phyloP scores from a whole-genome alignment of 192 early-diverging fungal species.

The Entomortierella chlamydospora region DNA sequence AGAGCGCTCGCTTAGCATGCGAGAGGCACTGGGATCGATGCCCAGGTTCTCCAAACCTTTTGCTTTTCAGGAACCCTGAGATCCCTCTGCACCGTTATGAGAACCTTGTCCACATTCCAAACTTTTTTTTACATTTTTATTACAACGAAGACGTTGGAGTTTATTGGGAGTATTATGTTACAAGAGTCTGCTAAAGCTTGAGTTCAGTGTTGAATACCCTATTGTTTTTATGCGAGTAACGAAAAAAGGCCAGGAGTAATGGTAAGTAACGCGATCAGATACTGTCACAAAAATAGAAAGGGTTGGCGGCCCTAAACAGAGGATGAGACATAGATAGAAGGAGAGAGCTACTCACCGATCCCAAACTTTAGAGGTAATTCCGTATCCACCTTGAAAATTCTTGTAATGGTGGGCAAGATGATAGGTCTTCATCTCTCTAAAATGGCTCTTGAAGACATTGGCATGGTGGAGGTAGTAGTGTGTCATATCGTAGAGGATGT shows the following conservation, averaged over 20 bases:
- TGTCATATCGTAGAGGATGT: constrained; percentile 90
- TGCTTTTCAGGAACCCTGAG: not conserved
- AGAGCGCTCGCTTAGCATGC: constrained; percentile 17
- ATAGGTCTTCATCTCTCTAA: constrained; percentile 92
- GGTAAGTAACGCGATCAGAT: too few species aligned
- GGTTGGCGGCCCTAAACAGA: not conserved
- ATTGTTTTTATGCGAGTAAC: not conserved
- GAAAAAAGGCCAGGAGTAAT: too few species aligned
- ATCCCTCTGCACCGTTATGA: not conserved
- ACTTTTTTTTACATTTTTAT: not conserved
- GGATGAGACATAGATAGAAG: not conserved
- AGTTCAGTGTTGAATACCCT: constrained; percentile 48
- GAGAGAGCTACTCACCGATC: constrained; percentile 58
- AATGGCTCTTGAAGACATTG: constrained; percentile 74
- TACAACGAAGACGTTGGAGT: not conserved
- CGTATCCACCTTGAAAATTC: constrained; percentile 86
- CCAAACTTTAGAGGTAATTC: constrained; percentile 93
- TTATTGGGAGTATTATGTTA: not conserved
- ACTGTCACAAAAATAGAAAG: too few species aligned
- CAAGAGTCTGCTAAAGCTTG: constrained; percentile 7
- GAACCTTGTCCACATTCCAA: too few species aligned
- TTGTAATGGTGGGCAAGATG: constrained; percentile 98
- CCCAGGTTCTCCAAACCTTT: constrained; percentile 17
- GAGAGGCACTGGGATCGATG: constrained; percentile 25
- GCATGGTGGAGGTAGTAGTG: constrained; percentile 98